Conservation (phyloP, 257 asterid species). For the Datura wrightii region DNA sequence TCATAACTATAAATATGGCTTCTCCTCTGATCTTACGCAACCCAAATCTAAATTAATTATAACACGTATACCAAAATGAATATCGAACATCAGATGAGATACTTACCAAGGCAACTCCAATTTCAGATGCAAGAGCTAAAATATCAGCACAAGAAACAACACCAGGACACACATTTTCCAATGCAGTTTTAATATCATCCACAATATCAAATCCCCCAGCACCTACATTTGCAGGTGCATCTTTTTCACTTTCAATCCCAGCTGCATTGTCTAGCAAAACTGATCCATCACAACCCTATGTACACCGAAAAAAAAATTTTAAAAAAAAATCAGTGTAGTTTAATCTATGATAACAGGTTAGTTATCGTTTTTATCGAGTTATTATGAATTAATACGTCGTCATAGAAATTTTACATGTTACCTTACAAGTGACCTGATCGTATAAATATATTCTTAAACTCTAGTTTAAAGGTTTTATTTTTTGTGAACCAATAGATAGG, state of each 20-base stretch:
- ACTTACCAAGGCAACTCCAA: conserved; percentile 42
- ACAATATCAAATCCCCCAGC: conserved; percentile 41
- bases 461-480: too few relatives aligned
- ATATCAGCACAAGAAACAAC: conserved; percentile 55
- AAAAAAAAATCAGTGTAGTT: background rate
- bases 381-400: background rate
- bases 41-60: too few relatives aligned
- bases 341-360: background rate
- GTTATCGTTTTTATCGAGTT: background rate
- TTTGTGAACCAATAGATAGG: too few relatives aligned
- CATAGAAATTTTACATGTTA: too few relatives aligned
- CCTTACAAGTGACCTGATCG: background rate
- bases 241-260: conserved; percentile 45
- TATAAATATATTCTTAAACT: background rate
- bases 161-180: conserved; percentile 46
- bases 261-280: conserved; percentile 43
- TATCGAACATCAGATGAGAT: background rate
- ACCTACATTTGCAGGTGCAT: conserved; percentile 35
- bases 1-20: too few relatives aligned
- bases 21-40: too few relatives aligned
- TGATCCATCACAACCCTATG: conserved; percentile 54
- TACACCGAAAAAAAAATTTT: background rate
- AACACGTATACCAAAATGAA: background rate
- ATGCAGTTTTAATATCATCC: conserved; percentile 45
- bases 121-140: conserved; percentile 44